A percentile compares a stretch with the other conserved stretches of the same genome.
phyloP scores from a whole-genome alignment of 306 rosid genomes.

The Inga laurina region DNA sequence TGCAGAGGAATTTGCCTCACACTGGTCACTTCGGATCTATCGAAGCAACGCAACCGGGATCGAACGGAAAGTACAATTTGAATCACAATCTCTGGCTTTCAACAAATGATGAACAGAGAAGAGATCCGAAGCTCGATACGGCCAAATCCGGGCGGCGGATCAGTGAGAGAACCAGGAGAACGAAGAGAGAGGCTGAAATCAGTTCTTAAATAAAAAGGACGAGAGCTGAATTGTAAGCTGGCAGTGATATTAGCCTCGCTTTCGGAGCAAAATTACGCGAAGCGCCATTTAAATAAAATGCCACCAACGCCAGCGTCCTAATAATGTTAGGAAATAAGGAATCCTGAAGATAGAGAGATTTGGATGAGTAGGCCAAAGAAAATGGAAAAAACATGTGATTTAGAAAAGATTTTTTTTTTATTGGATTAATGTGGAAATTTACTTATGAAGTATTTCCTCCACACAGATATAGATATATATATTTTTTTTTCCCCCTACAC shows the following conservation, averaged over 20 bases:
- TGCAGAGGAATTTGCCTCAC: background rate
- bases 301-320: background rate
- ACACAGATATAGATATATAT: too few species aligned
- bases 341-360: too few species aligned
- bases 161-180: background rate
- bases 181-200: background rate
- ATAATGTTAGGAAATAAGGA: background rate
- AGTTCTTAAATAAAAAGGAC: constrained; percentile 12
- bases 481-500: too few species aligned
- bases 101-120: background rate
- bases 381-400: too few species aligned
- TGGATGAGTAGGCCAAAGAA: too few species aligned
- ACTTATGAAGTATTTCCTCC: too few species aligned
- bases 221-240: background rate
- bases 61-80: constrained; percentile 18
- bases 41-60: background rate
- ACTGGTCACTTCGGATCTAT: constrained; percentile 36
- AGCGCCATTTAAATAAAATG: constrained; percentile 20
- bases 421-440: too few species aligned
- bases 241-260: constrained; percentile 11
- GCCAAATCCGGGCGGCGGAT: constrained; percentile 39
- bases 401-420: too few species aligned
- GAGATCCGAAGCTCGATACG: constrained; percentile 28
- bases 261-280: constrained; percentile 39
- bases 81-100: background rate